Evolutionary conservation across 164 flowering plant genomes (phyloP).

Genomic region (Magnolia sinica): DNA sequence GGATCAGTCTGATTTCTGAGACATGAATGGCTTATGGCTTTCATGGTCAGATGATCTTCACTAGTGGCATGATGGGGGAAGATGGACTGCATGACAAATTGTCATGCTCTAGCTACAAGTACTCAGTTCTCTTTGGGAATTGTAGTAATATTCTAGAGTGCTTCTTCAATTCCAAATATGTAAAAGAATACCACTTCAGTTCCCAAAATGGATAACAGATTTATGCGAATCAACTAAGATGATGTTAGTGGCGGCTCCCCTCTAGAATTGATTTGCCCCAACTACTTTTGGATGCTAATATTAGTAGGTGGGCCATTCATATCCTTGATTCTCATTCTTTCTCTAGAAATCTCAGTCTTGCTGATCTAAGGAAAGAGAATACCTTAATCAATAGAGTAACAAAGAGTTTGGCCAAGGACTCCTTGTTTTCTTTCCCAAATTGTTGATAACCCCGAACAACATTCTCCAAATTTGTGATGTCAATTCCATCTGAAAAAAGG

Average conservation of each 20-base stretch:
- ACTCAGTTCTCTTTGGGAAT: background rate
- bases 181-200: background rate
- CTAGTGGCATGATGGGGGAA: too few species aligned
- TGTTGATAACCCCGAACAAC: constrained; percentile 28
- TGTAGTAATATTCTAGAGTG: background rate
- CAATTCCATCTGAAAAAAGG: constrained; percentile 48
- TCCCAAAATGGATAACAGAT: background rate
- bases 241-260: background rate
- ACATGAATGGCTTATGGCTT: too few species aligned
- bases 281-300: background rate
- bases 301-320: background rate
- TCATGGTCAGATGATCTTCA: too few species aligned
- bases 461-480: constrained; percentile 34
- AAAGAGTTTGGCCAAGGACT: constrained; percentile 59
- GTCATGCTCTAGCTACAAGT: background rate
- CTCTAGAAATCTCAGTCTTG: background rate
- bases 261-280: background rate
- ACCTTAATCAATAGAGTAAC: constrained; percentile 53
- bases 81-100: too few species aligned
- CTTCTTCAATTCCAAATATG: background rate
- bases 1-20: too few species aligned
- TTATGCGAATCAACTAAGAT: background rate
- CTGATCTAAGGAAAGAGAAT: constrained; percentile 1
- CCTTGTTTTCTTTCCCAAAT: constrained; percentile 47
- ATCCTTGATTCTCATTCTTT: background rate